Evolutionary conservation across 2,329 filamentous ascomycete species (phyloP).

Genomic region (Penicillium sp.): DNA sequence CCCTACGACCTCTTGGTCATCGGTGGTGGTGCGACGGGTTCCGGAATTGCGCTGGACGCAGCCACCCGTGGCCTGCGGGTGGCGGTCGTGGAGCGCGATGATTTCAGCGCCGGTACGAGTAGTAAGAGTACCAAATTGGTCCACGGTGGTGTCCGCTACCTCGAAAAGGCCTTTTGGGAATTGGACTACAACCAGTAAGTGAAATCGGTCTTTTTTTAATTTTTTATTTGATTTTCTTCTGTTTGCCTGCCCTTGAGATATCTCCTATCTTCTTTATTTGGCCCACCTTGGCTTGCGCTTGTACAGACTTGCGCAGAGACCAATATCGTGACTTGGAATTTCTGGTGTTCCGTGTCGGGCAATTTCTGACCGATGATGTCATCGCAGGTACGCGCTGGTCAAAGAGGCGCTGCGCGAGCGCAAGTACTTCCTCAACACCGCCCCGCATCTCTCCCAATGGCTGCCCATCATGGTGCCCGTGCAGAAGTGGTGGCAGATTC

Average conservation of each 20-base stretch:
- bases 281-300: no score
- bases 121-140: constrained; percentile 85
- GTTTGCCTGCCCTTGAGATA: background rate
- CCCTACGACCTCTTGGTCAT: constrained; percentile 74
- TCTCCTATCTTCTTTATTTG: no score
- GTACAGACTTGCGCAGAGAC: no score
- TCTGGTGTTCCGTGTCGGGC: background rate
- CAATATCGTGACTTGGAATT: no score
- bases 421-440: constrained; percentile 76
- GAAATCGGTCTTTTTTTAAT: no score
- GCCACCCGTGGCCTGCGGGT: constrained; percentile 73
- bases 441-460: constrained; percentile 73
- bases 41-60: constrained; percentile 75
- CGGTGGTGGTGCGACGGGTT: constrained; percentile 71
- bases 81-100: constrained; percentile 73
- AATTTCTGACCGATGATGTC: constrained; percentile 6
- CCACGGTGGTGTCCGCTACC: constrained; percentile 75
- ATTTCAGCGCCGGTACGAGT: constrained; percentile 75
- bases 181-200: constrained; percentile 71
- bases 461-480: constrained; percentile 78
- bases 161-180: constrained; percentile 82
- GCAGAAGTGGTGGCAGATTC: constrained; percentile 76
- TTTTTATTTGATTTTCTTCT: background rate
- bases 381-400: constrained; percentile 57
- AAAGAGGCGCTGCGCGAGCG: constrained; percentile 76